Evolutionary conservation across 345 rosid genomes (phyloP).

Genomic region (Mallotus nudiflorus): DNA sequence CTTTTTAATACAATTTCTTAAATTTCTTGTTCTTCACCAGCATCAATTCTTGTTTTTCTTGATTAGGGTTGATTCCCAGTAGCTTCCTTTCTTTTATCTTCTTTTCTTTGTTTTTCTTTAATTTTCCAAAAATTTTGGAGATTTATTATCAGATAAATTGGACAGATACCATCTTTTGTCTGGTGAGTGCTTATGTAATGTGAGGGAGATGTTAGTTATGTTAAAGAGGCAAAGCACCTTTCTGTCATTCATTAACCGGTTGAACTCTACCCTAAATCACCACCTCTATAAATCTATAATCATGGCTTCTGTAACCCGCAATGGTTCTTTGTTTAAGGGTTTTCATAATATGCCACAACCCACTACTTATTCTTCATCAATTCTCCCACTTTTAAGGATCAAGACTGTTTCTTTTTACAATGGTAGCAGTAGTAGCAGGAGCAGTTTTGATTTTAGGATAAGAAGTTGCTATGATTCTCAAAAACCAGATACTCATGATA

Average conservation of each 20-base stretch:
- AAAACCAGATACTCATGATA: constrained; percentile 30
- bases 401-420: constrained; percentile 16
- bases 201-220: constrained; percentile 18
- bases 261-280: no score
- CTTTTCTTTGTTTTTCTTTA: no score
- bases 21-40: neutral
- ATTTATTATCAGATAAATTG: neutral
- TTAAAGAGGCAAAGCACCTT: constrained; percentile 19
- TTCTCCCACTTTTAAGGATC: constrained; percentile 11
- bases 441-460: constrained; percentile 38
- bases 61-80: neutral
- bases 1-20: neutral
- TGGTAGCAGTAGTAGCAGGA: neutral
- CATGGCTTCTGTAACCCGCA: constrained; percentile 27
- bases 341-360: constrained; percentile 16
- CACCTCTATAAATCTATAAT: constrained; percentile 3
- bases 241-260: no score
- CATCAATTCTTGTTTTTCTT: neutral
- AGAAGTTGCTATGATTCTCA: constrained; percentile 46
- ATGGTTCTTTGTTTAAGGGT: constrained; percentile 19
- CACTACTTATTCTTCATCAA: constrained; percentile 7
- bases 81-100: neutral
- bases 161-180: constrained; percentile 7
- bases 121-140: neutral
- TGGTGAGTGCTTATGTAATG: neutral